phyloP scores from a whole-genome alignment of 805 yeast species.

The Phaffomyces thermotolerans region DNA sequence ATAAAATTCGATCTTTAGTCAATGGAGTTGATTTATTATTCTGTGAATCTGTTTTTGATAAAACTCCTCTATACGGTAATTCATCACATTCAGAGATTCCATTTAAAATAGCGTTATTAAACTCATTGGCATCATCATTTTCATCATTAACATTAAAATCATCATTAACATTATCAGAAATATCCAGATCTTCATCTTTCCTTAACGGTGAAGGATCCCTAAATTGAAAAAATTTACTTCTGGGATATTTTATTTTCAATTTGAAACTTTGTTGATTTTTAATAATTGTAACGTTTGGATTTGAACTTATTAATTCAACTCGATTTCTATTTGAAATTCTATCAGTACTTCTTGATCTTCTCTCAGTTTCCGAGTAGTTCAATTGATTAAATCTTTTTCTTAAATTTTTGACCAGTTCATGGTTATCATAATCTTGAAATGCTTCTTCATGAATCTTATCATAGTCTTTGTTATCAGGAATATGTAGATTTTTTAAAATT shows the following conservation, averaged over 20 bases:
- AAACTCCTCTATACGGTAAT: slow-evolving; percentile 61
- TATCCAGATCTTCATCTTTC: slow-evolving; percentile 13
- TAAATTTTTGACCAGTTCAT: slow-evolving; percentile 9
- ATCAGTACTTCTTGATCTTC: not conserved
- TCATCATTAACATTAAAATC: slow-evolving; percentile 21
- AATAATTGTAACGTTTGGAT: slow-evolving; percentile 18
- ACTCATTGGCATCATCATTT: slow-evolving; percentile 7
- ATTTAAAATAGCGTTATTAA: slow-evolving; percentile 1
- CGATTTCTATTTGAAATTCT: not conserved
- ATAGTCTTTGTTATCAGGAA: slow-evolving; percentile 33
- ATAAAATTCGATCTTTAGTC: slow-evolving; percentile 39
- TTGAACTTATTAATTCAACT: slow-evolving; percentile 5
- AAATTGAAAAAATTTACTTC: slow-evolving; percentile 17
- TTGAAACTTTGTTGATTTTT: slow-evolving; percentile 16
- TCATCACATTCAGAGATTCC: slow-evolving; percentile 32
- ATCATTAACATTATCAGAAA: slow-evolving; percentile 18
- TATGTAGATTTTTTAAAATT: slow-evolving; percentile 26
- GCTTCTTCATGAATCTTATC: slow-evolving; percentile 29
- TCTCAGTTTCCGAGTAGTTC: slow-evolving; percentile 1
- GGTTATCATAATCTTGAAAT: slow-evolving; percentile 15
- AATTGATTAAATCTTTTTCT: slow-evolving; percentile 9
- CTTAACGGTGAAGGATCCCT: slow-evolving; percentile 21
- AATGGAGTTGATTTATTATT: slow-evolving; percentile 59
- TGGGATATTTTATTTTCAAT: slow-evolving; percentile 17
- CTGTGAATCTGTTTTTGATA: slow-evolving; percentile 49